A percentile compares a stretch with the other conserved stretches of the same genome.
Evolutionary conservation across 2,329 filamentous ascomycete species (phyloP).

Genomic region (Penicillium sp.): DNA sequence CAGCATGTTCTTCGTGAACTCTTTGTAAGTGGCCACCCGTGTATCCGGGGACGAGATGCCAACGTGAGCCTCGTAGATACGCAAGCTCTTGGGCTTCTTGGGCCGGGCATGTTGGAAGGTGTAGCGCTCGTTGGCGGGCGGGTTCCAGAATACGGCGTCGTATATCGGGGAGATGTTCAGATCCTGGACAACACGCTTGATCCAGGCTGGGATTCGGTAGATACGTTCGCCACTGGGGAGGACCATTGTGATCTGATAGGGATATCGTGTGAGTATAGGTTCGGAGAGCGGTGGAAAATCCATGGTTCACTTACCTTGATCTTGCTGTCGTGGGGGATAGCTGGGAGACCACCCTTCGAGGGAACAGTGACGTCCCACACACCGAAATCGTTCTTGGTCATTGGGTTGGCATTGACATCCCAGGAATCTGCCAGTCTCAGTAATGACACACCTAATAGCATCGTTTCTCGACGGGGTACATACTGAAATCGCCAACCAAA

Average conservation of each 20-base stretch:
- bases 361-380: constrained; percentile 82
- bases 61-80: constrained; percentile 98
- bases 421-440: constrained; percentile 67
- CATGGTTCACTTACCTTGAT: constrained; percentile 68
- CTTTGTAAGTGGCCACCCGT: constrained; percentile 90
- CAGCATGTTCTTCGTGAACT: constrained; percentile 91
- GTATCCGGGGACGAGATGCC: constrained; percentile 92
- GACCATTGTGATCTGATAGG: constrained; percentile 72
- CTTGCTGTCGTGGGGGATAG: constrained; percentile 91
- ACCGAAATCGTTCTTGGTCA: constrained; percentile 83
- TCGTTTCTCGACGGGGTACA: constrained; percentile 29
- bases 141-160: constrained; percentile 97
- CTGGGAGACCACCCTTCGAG: constrained; percentile 69
- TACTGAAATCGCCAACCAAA: constrained; percentile 93
- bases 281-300: background rate
- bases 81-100: constrained; percentile 78
- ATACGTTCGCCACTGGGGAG: constrained; percentile 76
- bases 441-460: constrained; percentile 9
- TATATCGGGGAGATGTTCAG: constrained; percentile 86
- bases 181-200: constrained; percentile 95
- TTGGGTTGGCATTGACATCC: constrained; percentile 78
- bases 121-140: constrained; percentile 73
- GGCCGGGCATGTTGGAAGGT: constrained; percentile 80
- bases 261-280: background rate
- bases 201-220: constrained; percentile 93